Conservation (phyloP, 345 rosid genomes). For the Garcia nutans region DNA sequence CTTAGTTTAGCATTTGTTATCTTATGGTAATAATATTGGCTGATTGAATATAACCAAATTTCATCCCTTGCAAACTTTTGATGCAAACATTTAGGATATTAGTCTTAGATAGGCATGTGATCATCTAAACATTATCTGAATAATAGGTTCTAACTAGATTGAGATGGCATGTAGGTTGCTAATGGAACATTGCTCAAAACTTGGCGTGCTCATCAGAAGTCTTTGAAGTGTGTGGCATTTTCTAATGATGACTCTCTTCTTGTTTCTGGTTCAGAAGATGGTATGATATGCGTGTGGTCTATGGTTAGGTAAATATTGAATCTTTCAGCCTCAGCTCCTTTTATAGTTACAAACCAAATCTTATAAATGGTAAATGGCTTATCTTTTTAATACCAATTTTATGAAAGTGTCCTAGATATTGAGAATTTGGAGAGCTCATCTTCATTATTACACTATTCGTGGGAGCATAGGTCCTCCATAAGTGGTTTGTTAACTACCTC, state of each 20-base stretch:
- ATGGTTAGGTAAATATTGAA: slow-evolving; percentile 40
- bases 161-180: slow-evolving; percentile 33
- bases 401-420: slow-evolving; percentile 35
- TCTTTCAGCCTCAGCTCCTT: not conserved
- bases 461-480: slow-evolving; percentile 45
- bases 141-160: slow-evolving; percentile 5
- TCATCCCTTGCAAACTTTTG: not conserved
- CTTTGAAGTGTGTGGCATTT: slow-evolving; percentile 46
- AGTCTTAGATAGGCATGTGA: not conserved
- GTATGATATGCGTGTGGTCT: slow-evolving; percentile 45
- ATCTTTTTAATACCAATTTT: slow-evolving; percentile 19
- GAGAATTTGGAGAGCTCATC: slow-evolving; percentile 33
- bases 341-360: not conserved
- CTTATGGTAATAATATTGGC: not conserved
- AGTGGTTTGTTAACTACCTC: slow-evolving; percentile 38
- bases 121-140: not conserved
- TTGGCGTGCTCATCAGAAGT: slow-evolving; percentile 46
- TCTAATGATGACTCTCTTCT: slow-evolving; percentile 47
- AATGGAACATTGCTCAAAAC: slow-evolving; percentile 45
- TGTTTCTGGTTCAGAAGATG: slow-evolving; percentile 51
- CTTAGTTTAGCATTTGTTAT: not conserved
- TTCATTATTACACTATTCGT: slow-evolving; percentile 33
- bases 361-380: slow-evolving; percentile 13
- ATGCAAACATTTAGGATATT: not conserved
- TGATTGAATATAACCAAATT: not conserved